phyloP scores from a whole-genome alignment of 1,284 basidiomycete species.

The Sporisorium reilianum region DNA sequence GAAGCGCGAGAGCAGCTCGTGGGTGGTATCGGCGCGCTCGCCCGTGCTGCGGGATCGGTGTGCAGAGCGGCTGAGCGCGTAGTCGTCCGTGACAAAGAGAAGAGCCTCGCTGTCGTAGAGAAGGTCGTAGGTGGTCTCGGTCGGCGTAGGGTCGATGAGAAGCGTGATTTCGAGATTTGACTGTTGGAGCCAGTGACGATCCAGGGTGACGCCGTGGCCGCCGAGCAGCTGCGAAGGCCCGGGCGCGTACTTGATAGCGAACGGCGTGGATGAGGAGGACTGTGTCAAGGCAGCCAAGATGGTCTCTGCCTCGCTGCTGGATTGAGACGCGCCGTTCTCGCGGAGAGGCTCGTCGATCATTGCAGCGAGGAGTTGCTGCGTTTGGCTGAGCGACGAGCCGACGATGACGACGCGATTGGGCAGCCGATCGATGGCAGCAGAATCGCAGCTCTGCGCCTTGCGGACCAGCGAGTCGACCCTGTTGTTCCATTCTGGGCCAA shows the following conservation, averaged over 20 bases:
- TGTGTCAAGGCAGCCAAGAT: constrained; percentile 10
- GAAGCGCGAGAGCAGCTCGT: constrained; percentile 42
- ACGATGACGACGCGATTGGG: constrained; percentile 25
- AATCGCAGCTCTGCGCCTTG: constrained; percentile 6
- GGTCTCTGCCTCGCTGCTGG: constrained; percentile 17
- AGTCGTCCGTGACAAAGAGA: constrained; percentile 46
- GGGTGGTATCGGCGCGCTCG: constrained; percentile 12
- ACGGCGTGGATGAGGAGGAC: constrained; percentile 8
- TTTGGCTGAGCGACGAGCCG: constrained; percentile 41
- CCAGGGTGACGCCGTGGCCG: constrained; percentile 11
- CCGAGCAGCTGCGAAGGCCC: constrained; percentile 14
- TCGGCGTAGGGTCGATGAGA: constrained; percentile 28
- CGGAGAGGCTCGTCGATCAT: constrained; percentile 55
- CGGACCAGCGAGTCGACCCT: constrained; percentile 18
- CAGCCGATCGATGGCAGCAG: background rate
- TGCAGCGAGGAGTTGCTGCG: constrained; percentile 27
- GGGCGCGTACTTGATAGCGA: constrained; percentile 34
- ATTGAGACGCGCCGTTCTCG: constrained; percentile 17
- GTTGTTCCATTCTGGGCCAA: constrained; percentile 21
- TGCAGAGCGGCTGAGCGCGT: constrained; percentile 34
- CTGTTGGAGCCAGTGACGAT: constrained; percentile 53
- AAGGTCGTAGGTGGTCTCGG: constrained; percentile 28
- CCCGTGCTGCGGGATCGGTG: constrained; percentile 16
- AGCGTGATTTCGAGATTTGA: constrained; percentile 33
- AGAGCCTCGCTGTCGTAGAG: constrained; percentile 53